Conservation (phyloP, 331 rosid species). For the Ulmus americana region DNA sequence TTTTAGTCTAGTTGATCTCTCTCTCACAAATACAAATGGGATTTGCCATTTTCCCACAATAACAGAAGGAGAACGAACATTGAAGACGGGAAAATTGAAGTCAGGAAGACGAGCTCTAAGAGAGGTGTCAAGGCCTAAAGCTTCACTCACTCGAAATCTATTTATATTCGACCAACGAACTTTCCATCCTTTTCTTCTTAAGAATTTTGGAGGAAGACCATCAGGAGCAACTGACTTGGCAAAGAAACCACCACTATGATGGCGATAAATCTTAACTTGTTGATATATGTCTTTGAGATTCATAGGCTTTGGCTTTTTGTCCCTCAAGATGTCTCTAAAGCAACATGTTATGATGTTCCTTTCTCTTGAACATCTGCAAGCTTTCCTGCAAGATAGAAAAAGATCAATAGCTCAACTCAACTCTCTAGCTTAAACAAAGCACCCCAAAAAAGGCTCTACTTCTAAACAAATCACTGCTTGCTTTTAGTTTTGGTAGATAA, state of each 20-base stretch:
- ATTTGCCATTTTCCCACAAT: constrained; percentile 71
- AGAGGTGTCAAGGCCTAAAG: constrained; percentile 51
- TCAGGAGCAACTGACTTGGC: constrained; percentile 64
- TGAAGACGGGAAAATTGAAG: constrained; percentile 48
- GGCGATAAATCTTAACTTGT: constrained; percentile 54
- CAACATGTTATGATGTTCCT: constrained; percentile 58
- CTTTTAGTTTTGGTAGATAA: too few species aligned
- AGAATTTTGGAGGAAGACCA: constrained; percentile 71
- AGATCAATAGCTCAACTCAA: neutral
- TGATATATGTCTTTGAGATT: constrained; percentile 60
- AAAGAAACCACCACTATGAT: constrained; percentile 66
- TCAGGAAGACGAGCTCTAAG: constrained; percentile 43
- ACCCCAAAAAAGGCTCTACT: neutral
- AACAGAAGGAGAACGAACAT: constrained; percentile 42
- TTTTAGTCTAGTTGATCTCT: constrained; percentile 24
- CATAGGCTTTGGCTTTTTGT: constrained; percentile 57
- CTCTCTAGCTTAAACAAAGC: neutral
- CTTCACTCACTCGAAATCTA: constrained; percentile 40
- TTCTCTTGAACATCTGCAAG: constrained; percentile 61
- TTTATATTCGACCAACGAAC: constrained; percentile 46
- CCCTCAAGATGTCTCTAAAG: constrained; percentile 47
- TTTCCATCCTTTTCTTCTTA: constrained; percentile 68
- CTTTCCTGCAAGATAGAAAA: constrained; percentile 52
- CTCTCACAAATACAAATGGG: constrained; percentile 60
- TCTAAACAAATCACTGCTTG: too few species aligned